phyloP scores from a whole-genome alignment of 2,329 filamentous ascomycete genomes.

The Phoma sp. region DNA sequence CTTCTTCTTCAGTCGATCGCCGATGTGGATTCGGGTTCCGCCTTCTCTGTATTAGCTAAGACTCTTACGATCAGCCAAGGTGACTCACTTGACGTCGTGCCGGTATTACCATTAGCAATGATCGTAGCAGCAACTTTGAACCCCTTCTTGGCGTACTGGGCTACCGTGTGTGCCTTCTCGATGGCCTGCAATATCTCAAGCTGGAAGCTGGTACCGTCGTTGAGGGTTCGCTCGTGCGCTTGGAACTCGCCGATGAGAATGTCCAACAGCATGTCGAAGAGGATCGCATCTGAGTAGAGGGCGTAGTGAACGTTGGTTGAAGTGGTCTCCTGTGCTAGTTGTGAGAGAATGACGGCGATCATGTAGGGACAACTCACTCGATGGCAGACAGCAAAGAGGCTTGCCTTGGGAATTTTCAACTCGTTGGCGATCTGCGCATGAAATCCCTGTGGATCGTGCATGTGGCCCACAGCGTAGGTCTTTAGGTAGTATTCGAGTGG shows the following conservation, averaged over 20 bases:
- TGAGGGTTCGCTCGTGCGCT: not conserved
- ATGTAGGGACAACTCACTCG: not conserved
- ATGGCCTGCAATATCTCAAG: not conserved
- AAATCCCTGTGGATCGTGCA: not conserved
- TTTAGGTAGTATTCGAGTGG: not conserved
- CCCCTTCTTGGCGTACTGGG: not conserved
- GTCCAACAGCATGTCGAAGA: not conserved
- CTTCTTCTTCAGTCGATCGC: not conserved
- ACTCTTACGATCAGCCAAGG: rapidly evolving
- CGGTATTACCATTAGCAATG: not conserved
- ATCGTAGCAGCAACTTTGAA: not conserved
- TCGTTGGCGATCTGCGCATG: not conserved
- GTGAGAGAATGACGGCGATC: not conserved
- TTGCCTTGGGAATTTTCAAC: not conserved
- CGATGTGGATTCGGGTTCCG: not conserved
- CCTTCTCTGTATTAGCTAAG: not conserved
- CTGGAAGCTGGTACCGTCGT: not conserved
- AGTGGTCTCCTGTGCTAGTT: not conserved
- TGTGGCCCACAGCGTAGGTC: not conserved
- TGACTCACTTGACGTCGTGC: not conserved
- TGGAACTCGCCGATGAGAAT: not conserved
- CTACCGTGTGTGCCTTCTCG: not conserved
- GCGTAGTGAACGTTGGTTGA: not conserved
- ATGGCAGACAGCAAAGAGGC: not conserved
- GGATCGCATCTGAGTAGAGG: not conserved